Evolutionary conservation across 2,329 filamentous ascomycete species (phyloP).

Genomic region (Clarireedia paspali): DNA sequence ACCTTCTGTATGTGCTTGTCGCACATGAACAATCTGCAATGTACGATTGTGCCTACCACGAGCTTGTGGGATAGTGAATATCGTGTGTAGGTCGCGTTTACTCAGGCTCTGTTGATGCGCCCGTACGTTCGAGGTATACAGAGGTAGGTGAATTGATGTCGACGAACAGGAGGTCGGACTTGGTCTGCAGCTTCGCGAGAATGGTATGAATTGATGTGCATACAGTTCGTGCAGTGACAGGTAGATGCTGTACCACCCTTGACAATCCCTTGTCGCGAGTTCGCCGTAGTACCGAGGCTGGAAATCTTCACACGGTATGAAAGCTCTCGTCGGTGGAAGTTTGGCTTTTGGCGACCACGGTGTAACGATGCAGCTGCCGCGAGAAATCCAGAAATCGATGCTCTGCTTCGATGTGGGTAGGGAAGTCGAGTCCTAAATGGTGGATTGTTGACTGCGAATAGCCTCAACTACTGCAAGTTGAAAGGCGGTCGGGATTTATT

Average conservation of each 20-base stretch:
- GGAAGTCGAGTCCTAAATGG: not conserved
- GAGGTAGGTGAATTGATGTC: not conserved
- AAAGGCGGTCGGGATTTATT: not conserved
- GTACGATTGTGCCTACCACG: constrained; percentile 1
- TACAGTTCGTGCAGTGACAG: not conserved
- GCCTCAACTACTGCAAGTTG: not conserved
- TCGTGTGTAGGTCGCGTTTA: not conserved
- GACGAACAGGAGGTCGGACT: not conserved
- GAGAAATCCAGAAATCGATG: not conserved
- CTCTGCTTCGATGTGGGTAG: not conserved
- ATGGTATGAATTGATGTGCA: not conserved
- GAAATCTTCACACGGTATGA: not conserved
- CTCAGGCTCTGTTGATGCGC: not conserved
- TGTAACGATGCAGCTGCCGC: no score
- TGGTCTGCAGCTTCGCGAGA: not conserved
- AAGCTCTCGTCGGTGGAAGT: no score
- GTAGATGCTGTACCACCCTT: not conserved
- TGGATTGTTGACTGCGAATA: not conserved
- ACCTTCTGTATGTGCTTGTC: constrained; percentile 11
- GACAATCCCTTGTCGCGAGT: not conserved
- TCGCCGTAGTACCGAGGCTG: not conserved
- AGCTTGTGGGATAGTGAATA: constrained; percentile 5
- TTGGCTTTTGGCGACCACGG: no score
- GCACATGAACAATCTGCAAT: constrained; percentile 3
- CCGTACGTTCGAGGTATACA: not conserved